Evolutionary conservation across 1,284 basidiomycete genomes (phyloP).

Genomic region (Meripilus lineatus): DNA sequence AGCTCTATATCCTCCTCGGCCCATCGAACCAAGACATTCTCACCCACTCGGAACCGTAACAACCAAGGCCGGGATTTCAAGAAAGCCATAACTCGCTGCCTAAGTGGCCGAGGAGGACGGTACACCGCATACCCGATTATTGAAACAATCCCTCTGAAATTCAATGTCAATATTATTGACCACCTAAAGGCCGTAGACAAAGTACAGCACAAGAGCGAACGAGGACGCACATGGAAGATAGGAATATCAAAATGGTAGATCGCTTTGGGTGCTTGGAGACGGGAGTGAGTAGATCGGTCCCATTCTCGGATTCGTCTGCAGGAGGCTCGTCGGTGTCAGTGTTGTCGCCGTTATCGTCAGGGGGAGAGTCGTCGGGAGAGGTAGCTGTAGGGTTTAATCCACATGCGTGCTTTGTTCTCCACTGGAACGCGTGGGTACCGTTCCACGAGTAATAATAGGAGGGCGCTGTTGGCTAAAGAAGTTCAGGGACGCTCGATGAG

Average conservation of each 20-base stretch:
- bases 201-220: too few relatives aligned
- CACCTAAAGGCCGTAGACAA: too few relatives aligned
- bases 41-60: conserved; percentile 27
- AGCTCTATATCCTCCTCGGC: conserved; percentile 29
- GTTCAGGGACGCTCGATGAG: neutral
- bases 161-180: too few relatives aligned
- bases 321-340: conserved; percentile 3
- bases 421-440: conserved; percentile 29
- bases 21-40: conserved; percentile 31
- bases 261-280: too few relatives aligned
- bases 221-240: conserved; percentile 17
- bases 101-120: conserved; percentile 23
- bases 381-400: conserved; percentile 8
- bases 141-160: too few relatives aligned
- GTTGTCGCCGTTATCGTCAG: conserved; percentile 2
- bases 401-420: conserved; percentile 32
- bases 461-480: conserved; percentile 26
- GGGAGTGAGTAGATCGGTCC: conserved; percentile 17
- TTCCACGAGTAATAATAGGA: conserved; percentile 25
- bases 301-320: conserved; percentile 16
- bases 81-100: conserved; percentile 17
- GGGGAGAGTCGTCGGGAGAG: conserved; percentile 7
- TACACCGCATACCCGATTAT: conserved; percentile 21
- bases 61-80: conserved; percentile 23
- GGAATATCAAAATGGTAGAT: too few relatives aligned